phyloP scores from a whole-genome alignment of 768 basidiomycete genomes.

The Suillus variegatus region DNA sequence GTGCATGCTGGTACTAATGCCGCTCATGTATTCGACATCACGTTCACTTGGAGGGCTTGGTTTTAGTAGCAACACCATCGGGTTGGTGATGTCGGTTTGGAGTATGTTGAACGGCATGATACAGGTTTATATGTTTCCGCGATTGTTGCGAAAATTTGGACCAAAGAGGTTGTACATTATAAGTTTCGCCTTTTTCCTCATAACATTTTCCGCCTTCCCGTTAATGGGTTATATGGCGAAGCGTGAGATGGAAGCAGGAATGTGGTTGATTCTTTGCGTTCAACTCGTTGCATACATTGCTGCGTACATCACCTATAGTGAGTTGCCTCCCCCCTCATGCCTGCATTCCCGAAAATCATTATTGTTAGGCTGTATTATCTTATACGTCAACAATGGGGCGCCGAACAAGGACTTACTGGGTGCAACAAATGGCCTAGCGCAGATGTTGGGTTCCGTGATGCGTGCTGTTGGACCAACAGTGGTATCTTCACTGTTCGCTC shows the following conservation, averaged over 20 bases:
- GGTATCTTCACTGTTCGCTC: slow-evolving; percentile 26
- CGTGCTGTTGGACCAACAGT: slow-evolving; percentile 24
- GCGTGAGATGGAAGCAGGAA: slow-evolving; percentile 6
- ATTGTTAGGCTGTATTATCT: slow-evolving; percentile 8
- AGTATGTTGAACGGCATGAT: slow-evolving; percentile 9
- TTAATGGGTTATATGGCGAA: slow-evolving; percentile 12
- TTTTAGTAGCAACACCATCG: slow-evolving; percentile 13
- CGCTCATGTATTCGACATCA: slow-evolving; percentile 17
- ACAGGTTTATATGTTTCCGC: slow-evolving; percentile 11
- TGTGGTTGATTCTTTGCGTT: slow-evolving; percentile 7
- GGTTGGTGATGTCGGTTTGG: slow-evolving; percentile 8
- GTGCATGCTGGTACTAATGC: slow-evolving; percentile 12
- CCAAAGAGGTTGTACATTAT: slow-evolving; percentile 10
- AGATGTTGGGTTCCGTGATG: slow-evolving; percentile 24
- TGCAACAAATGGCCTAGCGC: slow-evolving; percentile 30
- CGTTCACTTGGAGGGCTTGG: slow-evolving; percentile 11
- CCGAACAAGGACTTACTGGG: slow-evolving; percentile 20
- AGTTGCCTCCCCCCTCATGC: background rate
- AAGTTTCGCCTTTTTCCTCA: slow-evolving; percentile 5
- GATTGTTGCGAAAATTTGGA: slow-evolving; percentile 6
- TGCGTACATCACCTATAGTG: slow-evolving; percentile 8
- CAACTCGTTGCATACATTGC: slow-evolving; percentile 5
- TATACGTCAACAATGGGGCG: slow-evolving; percentile 11
- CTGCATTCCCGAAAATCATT: background rate
- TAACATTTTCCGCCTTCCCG: slow-evolving; percentile 8